These are phyloP conservation scores for Ciborinia camelliae DNA, from an alignment of 2,329 filamentous ascomycete species.

Conservation along the genomic window DNA sequence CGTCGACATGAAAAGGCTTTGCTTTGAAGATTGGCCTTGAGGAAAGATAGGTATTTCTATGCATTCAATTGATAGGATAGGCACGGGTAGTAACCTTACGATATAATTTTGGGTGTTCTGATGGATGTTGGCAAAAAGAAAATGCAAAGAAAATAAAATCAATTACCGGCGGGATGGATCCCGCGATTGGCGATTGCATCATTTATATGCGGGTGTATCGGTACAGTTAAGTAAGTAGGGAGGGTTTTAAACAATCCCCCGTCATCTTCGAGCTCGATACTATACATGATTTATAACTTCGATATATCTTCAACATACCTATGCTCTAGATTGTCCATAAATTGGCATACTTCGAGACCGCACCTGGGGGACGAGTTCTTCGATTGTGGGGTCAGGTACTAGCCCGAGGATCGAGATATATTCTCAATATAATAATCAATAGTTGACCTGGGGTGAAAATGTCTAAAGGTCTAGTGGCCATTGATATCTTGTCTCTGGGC, in stretches of 20 bases:
- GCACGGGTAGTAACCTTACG: background rate
- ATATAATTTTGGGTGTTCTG: background rate
- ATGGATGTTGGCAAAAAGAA: background rate
- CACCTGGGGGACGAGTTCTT: constrained; percentile 9
- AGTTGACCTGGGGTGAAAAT: background rate
- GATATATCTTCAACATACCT: background rate
- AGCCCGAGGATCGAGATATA: background rate
- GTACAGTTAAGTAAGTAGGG: no score
- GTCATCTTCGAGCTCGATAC: background rate
- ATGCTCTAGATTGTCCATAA: background rate
- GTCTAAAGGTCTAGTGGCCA: background rate
- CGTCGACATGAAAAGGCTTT: background rate
- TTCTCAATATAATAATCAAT: background rate
- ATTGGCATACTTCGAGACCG: background rate
- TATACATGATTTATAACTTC: background rate
- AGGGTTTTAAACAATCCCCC: background rate
- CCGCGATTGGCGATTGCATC: background rate
- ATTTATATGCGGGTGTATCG: background rate
- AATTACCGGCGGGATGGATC: constrained; percentile 5
- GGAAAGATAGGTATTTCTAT: background rate
- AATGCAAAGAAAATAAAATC: background rate
- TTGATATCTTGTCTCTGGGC: background rate
- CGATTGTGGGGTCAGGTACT: constrained; percentile 2
- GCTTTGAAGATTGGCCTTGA: background rate
- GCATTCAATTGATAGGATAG: background rate